phyloP scores from a whole-genome alignment of 164 flowering plant species.

The Santalum album region DNA sequence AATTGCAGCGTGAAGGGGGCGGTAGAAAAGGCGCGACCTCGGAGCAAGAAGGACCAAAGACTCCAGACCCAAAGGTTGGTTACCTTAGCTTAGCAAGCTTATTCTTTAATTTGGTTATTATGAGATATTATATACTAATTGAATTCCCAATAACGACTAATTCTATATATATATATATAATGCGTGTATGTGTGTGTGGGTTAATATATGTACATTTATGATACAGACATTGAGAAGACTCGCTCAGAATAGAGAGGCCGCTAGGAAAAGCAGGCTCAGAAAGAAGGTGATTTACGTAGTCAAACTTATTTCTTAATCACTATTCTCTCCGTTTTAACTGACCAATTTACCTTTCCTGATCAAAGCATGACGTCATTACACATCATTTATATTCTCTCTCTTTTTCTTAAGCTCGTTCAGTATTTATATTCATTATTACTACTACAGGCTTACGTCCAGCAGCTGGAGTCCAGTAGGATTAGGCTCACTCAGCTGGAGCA shows the following conservation, averaged over 20 bases:
- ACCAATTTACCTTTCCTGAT: too few relatives aligned
- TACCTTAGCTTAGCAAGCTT: too few relatives aligned
- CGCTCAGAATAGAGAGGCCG: slow-evolving; percentile 99
- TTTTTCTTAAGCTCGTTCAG: too few relatives aligned
- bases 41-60: slow-evolving; percentile 85
- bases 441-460: slow-evolving; percentile 95
- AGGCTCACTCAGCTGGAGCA: slow-evolving; percentile 89
- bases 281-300: slow-evolving; percentile 63
- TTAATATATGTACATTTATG: background rate
- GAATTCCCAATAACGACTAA: too few relatives aligned
- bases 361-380: too few relatives aligned
- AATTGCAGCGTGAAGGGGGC: slow-evolving; percentile 60
- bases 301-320: too few relatives aligned
- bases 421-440: too few relatives aligned
- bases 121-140: too few relatives aligned
- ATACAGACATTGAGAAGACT: slow-evolving; percentile 89
- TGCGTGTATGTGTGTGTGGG: too few relatives aligned
- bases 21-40: slow-evolving; percentile 63
- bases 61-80: slow-evolving; percentile 24
- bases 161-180: background rate
- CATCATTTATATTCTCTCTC: too few relatives aligned
- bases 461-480: slow-evolving; percentile 88
- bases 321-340: too few relatives aligned
- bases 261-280: slow-evolving; percentile 96
- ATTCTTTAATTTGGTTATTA: too few relatives aligned